A percentile compares a stretch with the other conserved stretches of the same genome.
Evolutionary conservation across 768 basidiomycete genomes (phyloP).

Genomic region (Pulveroboletus ravenelii): DNA sequence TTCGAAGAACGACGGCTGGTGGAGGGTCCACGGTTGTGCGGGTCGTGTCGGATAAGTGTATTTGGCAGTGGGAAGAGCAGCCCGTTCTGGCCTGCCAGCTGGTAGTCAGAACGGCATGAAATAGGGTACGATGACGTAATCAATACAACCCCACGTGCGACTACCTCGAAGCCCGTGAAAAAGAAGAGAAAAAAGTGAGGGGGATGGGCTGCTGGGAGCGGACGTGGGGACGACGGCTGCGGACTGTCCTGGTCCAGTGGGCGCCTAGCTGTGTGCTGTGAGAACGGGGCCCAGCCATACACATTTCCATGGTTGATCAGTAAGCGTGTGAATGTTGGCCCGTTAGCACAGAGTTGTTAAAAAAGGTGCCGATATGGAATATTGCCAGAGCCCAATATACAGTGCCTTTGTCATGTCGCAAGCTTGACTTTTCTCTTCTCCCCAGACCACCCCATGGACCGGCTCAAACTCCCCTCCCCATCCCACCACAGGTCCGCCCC

Average conservation of each 20-base stretch:
- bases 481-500: constrained; percentile 7
- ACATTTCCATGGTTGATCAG: constrained; percentile 5
- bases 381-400: constrained; percentile 37
- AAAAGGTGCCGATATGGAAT: constrained; percentile 38
- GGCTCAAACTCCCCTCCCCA: constrained; percentile 5
- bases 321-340: constrained; percentile 28
- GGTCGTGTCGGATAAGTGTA: not conserved
- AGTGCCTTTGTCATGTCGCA: constrained; percentile 37
- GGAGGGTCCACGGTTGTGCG: no score
- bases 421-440: constrained; percentile 32
- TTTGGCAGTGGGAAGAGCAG: not conserved
- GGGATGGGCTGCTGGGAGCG: not conserved
- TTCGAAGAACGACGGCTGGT: no score
- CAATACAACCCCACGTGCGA: constrained; percentile 20
- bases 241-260: not conserved
- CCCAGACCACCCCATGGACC: constrained; percentile 26
- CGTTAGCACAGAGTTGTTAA: constrained; percentile 30
- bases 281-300: not conserved
- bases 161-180: constrained; percentile 6
- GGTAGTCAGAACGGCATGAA: constrained; percentile 7
- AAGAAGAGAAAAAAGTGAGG: not conserved
- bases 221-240: not conserved
- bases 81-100: constrained; percentile 14
- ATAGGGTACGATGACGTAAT: constrained; percentile 28
- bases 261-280: not conserved